Evolutionary conservation across 2,329 filamentous ascomycete species (phyloP), one percentile per base, ranked within the genome.

Genomic region (Metarhizium rileyi): DNA sequence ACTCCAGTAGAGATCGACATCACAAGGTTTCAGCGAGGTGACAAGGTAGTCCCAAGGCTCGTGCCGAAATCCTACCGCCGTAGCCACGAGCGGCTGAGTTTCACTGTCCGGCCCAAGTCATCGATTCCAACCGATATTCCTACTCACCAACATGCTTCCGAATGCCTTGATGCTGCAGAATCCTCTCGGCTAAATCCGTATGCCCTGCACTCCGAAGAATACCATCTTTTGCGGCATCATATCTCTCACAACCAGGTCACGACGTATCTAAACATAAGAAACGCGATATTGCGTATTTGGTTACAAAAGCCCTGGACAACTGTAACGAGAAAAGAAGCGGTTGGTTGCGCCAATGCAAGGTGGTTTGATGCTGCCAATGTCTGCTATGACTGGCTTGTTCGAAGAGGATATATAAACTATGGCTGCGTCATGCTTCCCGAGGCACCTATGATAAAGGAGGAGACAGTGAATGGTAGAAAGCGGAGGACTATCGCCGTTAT

Each of bases 391-490:
- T 98, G 91, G 91, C 78, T 98, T 18, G 75, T 90, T 50, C 84
- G 91, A 52, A 82, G 86, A 56, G 93, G 93, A 20, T 95, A 95
- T 65, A 95, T 98, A 71, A 98, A 98, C 66, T 96, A 90, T 64
- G 93, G 94, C 16, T 97, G 93, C 64, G 78, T 93, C 3, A 81
- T 90, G 60, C 70, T 90, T 23, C 53, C 60, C 5, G 53, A 60
- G 25, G 80, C 33, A 64, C 69, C 72, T 66, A 22, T 67, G 63
- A 61, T 70, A 61, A 62, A 57, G 56, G 72, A 56, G 59, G 65
- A 63, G 71, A 36, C 52, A 23, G 56, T 56, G 69, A 52, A 55
- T 4, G 61, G 52, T 12, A 65, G 65, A 42, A 78, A 75, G 57
- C 76, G 80, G 56, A 89, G 84, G 62, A 93, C 84, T 0, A 79